Evolutionary conservation across 352 stramenopile species (phyloP), one percentile per base, ranked within the genome.

Genomic region (Pythium aristosporum): DNA sequence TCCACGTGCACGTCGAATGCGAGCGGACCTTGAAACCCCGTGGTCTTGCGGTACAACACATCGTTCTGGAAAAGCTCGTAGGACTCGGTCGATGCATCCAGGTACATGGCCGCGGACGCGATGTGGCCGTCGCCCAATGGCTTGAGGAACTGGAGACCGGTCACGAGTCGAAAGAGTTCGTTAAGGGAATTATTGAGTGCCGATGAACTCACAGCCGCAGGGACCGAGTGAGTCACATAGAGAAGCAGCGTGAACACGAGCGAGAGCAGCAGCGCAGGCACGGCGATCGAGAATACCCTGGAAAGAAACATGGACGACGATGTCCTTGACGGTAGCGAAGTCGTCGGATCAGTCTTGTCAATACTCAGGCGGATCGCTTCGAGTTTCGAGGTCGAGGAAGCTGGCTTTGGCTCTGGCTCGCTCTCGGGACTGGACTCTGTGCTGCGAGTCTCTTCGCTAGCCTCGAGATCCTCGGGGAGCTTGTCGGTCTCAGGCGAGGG

Each of bases 1-100:
- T 77, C 51, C 1, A 88, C 67, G 0, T 42, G 64, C 8, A 88
- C 74, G 37, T 88, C 52, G 23, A 88, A 86, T 9, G 76, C 69
- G 2, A 77, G 50, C 9, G 75, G 49, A 11, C 76, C 79, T 1
- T 79, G 59, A 61, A 86, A 88, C 0, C 73, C 79, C 0, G 55
- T 76, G 3, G 71, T 61, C 54, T 30, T 55, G 37, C 69, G 65
- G 55, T 75, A 87, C 0, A 88, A 65, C 15, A 73, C 71, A 11
- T 85, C 48, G 36, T 72, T 25, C 2, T 51, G 16, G 41, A 77
- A 80, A 1, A 83, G 64, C 11, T 67, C 69, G 68, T 76, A 86
- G 7, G 71, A 49, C 54, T 88, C 79, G 0, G 75, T 86, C 1
- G 64, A 53, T 0, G 55, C 63, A 56, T 77, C 57, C 34, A 88